These are phyloP conservation scores for Middelhovenomyces tepae DNA, from an alignment of 805 yeast genomes.

Conservation along the genomic window DNA sequence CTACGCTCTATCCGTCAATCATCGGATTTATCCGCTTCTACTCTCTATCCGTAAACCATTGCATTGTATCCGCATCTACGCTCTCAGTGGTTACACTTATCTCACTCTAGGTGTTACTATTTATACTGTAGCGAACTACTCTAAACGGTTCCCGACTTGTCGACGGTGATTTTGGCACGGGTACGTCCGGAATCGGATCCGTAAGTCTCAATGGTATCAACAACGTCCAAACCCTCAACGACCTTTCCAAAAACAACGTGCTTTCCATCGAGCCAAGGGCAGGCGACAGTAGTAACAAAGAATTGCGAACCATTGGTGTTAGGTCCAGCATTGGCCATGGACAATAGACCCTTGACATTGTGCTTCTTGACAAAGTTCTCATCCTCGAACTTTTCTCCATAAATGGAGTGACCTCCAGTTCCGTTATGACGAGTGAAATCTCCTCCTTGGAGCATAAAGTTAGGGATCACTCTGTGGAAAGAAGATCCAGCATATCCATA, in stretches of 20 bases:
- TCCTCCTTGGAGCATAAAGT: constrained; percentile 96
- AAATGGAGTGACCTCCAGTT: constrained; percentile 83
- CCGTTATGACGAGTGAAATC: constrained; percentile 83
- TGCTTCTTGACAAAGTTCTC: constrained; percentile 70
- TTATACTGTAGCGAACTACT: too few species aligned
- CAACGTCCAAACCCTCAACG: constrained; percentile 72
- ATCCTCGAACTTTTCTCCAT: constrained; percentile 66
- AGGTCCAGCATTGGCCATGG: constrained; percentile 98
- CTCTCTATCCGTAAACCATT: too few species aligned
- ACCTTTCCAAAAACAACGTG: constrained; percentile 96
- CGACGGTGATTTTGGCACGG: constrained; percentile 53
- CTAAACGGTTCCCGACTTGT: constrained; percentile 23
- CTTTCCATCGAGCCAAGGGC: constrained; percentile 87
- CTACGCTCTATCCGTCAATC: too few species aligned
- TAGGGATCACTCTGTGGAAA: constrained; percentile 96
- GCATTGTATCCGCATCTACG: too few species aligned
- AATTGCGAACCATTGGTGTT: constrained; percentile 98
- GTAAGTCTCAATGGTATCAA: constrained; percentile 72
- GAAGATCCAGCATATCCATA: constrained; percentile 76
- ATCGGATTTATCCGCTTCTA: too few species aligned
- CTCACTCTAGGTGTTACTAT: too few species aligned
- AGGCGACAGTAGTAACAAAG: constrained; percentile 83
- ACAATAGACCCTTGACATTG: constrained; percentile 69
- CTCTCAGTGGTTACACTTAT: too few species aligned
- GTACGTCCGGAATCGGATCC: constrained; percentile 67